Evolutionary conservation across 108 stramenopile genomes (phyloP).

Genomic region (Nitzschia sp.): DNA sequence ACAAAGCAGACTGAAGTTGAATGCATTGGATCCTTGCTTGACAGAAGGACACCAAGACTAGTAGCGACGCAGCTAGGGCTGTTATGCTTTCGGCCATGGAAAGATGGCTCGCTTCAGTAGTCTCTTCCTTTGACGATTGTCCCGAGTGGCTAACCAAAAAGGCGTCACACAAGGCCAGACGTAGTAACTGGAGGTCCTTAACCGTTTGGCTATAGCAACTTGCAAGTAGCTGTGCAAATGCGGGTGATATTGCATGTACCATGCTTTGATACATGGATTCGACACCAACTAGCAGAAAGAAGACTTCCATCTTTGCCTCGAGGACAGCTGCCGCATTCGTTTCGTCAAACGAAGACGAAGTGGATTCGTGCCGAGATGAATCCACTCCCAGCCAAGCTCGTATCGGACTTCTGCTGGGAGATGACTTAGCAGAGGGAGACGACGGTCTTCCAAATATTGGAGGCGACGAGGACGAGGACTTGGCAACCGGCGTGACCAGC

Average conservation of each 20-base stretch:
- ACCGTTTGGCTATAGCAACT: background rate
- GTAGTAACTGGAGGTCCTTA: background rate
- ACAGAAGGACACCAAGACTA: constrained; percentile 3
- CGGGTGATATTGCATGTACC: background rate
- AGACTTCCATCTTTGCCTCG: constrained; percentile 1
- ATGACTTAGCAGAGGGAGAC: background rate
- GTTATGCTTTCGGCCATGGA: background rate
- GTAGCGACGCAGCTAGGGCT: background rate
- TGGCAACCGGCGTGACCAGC: background rate
- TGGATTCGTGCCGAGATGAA: background rate
- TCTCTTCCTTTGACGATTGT: background rate
- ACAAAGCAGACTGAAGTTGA: constrained; percentile 2
- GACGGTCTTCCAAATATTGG: background rate
- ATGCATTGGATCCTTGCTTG: constrained; percentile 3
- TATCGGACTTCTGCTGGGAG: background rate
- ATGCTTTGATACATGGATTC: constrained; percentile 5
- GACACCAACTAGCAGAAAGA: background rate
- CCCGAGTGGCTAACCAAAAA: background rate
- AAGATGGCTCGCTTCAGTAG: background rate
- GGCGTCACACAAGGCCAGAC: constrained; percentile 3
- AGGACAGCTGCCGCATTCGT: background rate
- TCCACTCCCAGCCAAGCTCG: background rate
- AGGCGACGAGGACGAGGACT: background rate
- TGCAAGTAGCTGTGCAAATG: background rate
- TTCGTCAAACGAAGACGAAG: background rate